Percentiles rank a stretch among this genome's conserved stretches.
phyloP scores from a whole-genome alignment of 2,329 filamentous ascomycete genomes.

The Bipolaris sorokiniana region DNA sequence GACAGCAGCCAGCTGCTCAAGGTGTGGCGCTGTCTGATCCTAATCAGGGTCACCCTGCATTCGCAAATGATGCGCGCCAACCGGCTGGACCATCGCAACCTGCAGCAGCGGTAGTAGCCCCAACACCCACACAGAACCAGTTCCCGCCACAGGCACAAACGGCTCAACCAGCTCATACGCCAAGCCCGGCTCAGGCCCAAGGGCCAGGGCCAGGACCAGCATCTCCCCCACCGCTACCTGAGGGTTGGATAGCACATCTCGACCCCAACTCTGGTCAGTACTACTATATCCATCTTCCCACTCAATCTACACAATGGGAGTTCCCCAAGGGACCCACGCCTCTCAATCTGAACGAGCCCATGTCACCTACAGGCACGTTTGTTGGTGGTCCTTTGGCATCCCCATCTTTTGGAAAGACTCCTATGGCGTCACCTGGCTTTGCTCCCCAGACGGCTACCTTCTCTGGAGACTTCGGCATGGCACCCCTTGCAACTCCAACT shows the following conservation, averaged over 20 bases:
- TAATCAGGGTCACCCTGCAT: conserved; percentile 77
- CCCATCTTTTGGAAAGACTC: conserved; percentile 61
- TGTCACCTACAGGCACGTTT: conserved; percentile 74
- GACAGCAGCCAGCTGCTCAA: conserved; percentile 49
- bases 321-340: conserved; percentile 96
- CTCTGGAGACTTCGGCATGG: conserved; percentile 83
- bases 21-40: conserved; percentile 46
- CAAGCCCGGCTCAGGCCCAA: conserved; percentile 62
- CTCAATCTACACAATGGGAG: conserved; percentile 97
- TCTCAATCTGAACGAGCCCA: conserved; percentile 79
- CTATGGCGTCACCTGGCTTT: conserved; percentile 80
- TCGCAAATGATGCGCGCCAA: conserved; percentile 78
- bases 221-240: conserved; percentile 89
- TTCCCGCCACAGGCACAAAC: conserved; percentile 33
- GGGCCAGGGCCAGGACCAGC: conserved; percentile 69
- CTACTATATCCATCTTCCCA: conserved; percentile 96
- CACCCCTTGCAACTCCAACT: conserved; percentile 74
- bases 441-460: conserved; percentile 83
- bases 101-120: conserved; percentile 34
- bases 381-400: conserved; percentile 50
- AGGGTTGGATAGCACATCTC: conserved; percentile 97
- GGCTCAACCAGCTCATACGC: conserved; percentile 40
- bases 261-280: conserved; percentile 97
- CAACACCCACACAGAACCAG: conserved; percentile 40
- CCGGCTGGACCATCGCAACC: conserved; percentile 54